These are phyloP conservation scores for Aspergillus oerlinghausenensis DNA, from an alignment of 2,329 filamentous ascomycete species.

Conservation along the genomic window DNA sequence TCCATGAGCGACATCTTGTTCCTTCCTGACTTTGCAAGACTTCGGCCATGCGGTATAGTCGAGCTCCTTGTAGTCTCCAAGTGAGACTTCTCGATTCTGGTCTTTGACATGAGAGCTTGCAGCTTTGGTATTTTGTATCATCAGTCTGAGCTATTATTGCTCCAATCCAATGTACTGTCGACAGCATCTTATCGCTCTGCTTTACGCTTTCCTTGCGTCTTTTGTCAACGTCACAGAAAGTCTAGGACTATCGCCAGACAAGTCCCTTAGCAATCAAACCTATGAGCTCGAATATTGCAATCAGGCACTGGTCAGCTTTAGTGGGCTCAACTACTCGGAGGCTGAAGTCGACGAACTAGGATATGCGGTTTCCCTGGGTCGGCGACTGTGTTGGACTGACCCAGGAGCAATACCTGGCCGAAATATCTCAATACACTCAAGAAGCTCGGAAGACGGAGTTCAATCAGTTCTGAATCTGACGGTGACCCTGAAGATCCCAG, in stretches of 20 bases:
- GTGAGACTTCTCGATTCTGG: neutral
- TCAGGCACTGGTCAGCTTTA: neutral
- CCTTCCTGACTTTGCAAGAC: neutral
- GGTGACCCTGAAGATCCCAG: neutral
- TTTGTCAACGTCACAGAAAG: neutral
- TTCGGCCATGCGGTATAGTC: neutral
- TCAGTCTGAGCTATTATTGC: neutral
- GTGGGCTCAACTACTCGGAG: neutral
- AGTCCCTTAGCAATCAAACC: neutral
- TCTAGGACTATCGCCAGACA: neutral
- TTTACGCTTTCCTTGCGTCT: neutral
- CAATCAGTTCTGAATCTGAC: neutral
- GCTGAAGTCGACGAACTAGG: neutral
- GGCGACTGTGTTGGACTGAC: neutral
- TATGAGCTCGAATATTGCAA: neutral
- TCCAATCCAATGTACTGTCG: constrained; percentile 2
- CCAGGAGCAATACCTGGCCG: neutral
- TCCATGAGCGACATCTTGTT: neutral
- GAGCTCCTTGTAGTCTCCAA: neutral
- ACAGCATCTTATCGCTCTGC: neutral
- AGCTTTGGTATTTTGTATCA: neutral
- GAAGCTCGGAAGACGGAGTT: neutral
- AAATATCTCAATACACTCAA: neutral
- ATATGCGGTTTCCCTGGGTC: neutral
- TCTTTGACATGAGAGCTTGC: neutral